phyloP scores from a whole-genome alignment of 2,329 filamentous ascomycete species.

The Ceratocystis variospora region DNA sequence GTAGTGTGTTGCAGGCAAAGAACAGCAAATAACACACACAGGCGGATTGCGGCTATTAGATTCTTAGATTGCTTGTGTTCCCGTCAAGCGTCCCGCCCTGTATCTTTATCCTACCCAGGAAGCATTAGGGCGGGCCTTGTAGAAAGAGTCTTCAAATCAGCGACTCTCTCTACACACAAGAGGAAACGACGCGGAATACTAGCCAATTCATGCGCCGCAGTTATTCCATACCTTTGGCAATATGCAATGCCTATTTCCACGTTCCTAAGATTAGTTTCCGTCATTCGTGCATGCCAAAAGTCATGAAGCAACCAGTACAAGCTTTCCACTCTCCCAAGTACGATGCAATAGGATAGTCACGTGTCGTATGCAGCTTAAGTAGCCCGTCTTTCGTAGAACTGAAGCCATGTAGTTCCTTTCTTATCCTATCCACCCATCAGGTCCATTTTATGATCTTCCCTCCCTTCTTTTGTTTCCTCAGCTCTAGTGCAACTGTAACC shows the following conservation, averaged over 20 bases:
- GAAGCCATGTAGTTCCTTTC: neutral
- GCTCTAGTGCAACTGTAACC: neutral
- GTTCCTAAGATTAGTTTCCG: neutral
- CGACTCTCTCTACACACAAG: neutral
- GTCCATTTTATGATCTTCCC: neutral
- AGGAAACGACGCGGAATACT: neutral
- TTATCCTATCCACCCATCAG: neutral
- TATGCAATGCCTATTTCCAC: neutral
- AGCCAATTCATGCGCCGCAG: neutral
- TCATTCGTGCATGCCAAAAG: neutral
- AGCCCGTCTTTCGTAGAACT: neutral
- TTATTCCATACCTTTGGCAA: neutral
- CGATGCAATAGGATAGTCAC: neutral
- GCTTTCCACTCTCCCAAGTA: neutral
- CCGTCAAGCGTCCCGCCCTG: neutral
- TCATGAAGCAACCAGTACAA: neutral
- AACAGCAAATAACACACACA: neutral
- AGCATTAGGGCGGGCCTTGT: neutral
- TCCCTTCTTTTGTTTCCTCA: neutral
- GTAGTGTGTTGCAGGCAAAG: neutral
- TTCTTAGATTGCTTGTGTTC: neutral
- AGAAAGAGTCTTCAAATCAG: neutral
- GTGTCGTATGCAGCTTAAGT: no score
- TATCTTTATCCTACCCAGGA: neutral
- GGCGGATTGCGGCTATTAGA: neutral